Evolutionary conservation across 352 stramenopile species (phyloP), one percentile per base, ranked within the genome.

Genomic region (Aphanomyces stellatus): DNA sequence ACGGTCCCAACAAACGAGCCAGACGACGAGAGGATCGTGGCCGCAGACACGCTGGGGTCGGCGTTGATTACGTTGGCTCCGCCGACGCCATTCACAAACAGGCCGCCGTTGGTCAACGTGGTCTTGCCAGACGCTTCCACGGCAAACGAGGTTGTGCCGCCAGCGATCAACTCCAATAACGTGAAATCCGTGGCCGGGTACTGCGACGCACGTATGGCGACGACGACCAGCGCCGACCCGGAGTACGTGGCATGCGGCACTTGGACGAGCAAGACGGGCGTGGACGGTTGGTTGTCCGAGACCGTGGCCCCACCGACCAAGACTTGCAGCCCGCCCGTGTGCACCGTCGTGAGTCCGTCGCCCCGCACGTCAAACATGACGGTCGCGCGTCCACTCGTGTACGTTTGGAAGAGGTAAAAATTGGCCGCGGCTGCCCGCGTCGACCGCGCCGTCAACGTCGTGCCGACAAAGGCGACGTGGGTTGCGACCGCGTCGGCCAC

Each of bases 101-200:
- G 51, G 0, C 77, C 77, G 24, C 78, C 78, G 55, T 83, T 74
- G 3, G 61, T 59, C 40, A 83, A 76, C 4, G 76, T 86, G 15
- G 75, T 83, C 53, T 71, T 82, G 0, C 78, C 78, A 11, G 78
- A 86, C 2, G 74, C 74, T 63, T 83, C 74, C 2, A 84, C 76
- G 4, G 74, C 73, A 31, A 86, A 84, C 1, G 76, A 72, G 28
- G 49, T 34, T 0, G 69, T 55, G 25, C 40, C 60, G 22, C 72
- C 73, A 1, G 78, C 73, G 15, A 53, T 71, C 0, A 62, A 71
- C 27, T 80, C 61, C 53, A 86, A 79, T 46, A 86, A 62, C 22
- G 65, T 34, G 27, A 74, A 86, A 67, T 86, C 78, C 15, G 63
- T 15, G 17, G 10, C 49, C 2, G 78, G 76, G 63, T 72, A 86